A percentile compares a stretch with the other conserved stretches of the same genome.
These are phyloP conservation scores for Rhytidiadelphus loreus DNA, from an alignment of 225 moss, liverwort and hornwort genomes.

Conservation along the genomic window DNA sequence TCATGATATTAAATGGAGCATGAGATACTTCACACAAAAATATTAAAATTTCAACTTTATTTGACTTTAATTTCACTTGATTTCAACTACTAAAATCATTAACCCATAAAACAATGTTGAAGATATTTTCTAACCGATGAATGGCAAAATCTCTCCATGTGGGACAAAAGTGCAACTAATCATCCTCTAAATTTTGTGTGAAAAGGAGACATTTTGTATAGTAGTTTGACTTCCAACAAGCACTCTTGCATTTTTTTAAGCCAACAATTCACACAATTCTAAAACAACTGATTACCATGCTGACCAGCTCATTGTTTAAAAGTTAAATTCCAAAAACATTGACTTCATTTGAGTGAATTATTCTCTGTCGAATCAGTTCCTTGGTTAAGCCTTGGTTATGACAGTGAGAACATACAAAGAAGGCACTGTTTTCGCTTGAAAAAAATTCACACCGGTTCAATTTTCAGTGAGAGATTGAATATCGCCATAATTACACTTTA, in stretches of 20 bases:
- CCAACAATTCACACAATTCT: no score
- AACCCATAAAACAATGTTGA: no score
- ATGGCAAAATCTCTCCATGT: no score
- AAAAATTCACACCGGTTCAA: not conserved
- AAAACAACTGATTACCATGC: no score
- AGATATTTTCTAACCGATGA: no score
- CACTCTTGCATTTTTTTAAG: no score
- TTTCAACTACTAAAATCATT: not conserved
- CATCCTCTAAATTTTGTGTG: no score
- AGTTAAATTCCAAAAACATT: not conserved
- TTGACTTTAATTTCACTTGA: not conserved
- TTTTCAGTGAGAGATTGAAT: not conserved
- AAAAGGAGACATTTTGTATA: no score
- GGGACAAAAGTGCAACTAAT: no score
- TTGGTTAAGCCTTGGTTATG: not conserved
- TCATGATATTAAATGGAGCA: not conserved
- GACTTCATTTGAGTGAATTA: not conserved
- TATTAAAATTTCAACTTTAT: not conserved
- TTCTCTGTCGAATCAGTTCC: not conserved
- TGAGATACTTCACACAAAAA: not conserved
- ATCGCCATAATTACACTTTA: not conserved
- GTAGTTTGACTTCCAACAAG: no score
- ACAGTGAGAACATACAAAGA: not conserved
- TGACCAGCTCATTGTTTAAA: no score
- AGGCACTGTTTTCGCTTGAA: not conserved